Base-by-base conservation (phyloP, 352 stramenopile genomes). In the Phytophthora sp. region DNA sequence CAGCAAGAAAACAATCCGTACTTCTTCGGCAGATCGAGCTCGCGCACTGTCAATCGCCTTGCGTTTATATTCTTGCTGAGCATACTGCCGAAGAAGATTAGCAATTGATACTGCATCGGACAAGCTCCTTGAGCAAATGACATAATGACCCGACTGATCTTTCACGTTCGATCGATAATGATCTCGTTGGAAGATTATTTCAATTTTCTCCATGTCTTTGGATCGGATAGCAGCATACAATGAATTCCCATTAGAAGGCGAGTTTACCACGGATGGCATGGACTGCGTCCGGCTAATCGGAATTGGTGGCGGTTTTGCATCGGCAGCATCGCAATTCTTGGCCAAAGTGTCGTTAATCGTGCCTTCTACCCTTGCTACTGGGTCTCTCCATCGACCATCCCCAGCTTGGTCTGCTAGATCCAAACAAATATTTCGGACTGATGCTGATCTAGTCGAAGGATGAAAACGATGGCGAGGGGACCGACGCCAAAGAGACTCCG, bases 401-500 rank as follows among this genome's bases (percentile, higher is more conserved):
- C 54, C 54, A 21, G 27, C 44, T 46, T 53, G 27, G n/a, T 63
- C 55, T 41, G 47, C 47, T 30, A 75, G 27, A 23, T 69, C 53
- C 15, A 72, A 55, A 7, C 44, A 56, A 45, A 74, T 39, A 64
- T 76, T 69, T 62, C 24, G 58, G 30, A 76, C 50, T n/a, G 69
- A 63, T 7, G 69, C 47, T 15, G 38, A 59, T 33, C 54, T 69
- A n/a, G 44, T 57, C 3, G 53, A 51, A 11, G 50, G 57, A 0
- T 65, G 71, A 49, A 82, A 82, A 21, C 54, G 46, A 44, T 54
- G 65, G 3, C 66, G 66, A n/a, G 70, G 71, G 18, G 76, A 79
- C 45, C 57, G 67, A 5, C 73, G 71, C 61, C 78, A 62, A 23
- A 82, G 52, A 12, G 68, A 76, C 12, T 82, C 76, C 5, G 76